These are phyloP conservation scores for Globisporangium nagaii DNA, from an alignment of 352 stramenopile species.

Conservation along the genomic window DNA sequence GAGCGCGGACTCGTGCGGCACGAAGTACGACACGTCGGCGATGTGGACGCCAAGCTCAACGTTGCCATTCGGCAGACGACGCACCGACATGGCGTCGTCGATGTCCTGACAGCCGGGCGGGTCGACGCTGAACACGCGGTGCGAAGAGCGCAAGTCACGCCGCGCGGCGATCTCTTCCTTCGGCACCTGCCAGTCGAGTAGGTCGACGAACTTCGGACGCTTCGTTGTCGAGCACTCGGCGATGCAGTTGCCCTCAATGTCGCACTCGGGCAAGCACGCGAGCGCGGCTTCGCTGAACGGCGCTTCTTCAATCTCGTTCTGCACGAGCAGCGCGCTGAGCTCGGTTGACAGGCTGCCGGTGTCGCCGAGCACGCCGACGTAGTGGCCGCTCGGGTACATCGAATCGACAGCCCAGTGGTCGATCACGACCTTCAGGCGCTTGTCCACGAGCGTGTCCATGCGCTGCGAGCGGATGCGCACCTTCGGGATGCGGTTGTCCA, in stretches of 20 bases:
- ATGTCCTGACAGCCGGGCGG: constrained; percentile 88
- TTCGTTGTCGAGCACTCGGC: constrained; percentile 77
- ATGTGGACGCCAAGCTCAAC: constrained; percentile 97
- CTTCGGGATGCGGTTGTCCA: constrained; percentile 78
- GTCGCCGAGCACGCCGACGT: constrained; percentile 64
- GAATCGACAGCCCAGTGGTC: constrained; percentile 75
- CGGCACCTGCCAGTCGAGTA: constrained; percentile 72
- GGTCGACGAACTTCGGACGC: constrained; percentile 32
- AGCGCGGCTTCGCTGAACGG: constrained; percentile 84
- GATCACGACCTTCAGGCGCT: constrained; percentile 79
- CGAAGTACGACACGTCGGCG: constrained; percentile 99
- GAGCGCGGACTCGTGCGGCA: constrained; percentile 92
- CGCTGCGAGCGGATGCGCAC: constrained; percentile 75
- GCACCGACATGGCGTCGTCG: constrained; percentile 88
- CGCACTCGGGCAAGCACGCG: constrained; percentile 72
- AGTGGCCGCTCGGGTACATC: constrained; percentile 77
- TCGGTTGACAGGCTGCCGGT: constrained; percentile 68
- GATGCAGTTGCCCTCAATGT: constrained; percentile 58
- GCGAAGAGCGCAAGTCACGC: constrained; percentile 60
- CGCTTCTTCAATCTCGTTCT: constrained; percentile 77
- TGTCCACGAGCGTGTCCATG: constrained; percentile 66
- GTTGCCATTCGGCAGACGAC: constrained; percentile 67
- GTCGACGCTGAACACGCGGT: constrained; percentile 88
- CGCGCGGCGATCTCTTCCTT: constrained; percentile 37
- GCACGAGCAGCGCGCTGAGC: constrained; percentile 73